Percentiles rank a stretch among this genome's conserved stretches.
Conservation (phyloP, 2,329 filamentous ascomycete genomes). For the Penicillium sp. region DNA sequence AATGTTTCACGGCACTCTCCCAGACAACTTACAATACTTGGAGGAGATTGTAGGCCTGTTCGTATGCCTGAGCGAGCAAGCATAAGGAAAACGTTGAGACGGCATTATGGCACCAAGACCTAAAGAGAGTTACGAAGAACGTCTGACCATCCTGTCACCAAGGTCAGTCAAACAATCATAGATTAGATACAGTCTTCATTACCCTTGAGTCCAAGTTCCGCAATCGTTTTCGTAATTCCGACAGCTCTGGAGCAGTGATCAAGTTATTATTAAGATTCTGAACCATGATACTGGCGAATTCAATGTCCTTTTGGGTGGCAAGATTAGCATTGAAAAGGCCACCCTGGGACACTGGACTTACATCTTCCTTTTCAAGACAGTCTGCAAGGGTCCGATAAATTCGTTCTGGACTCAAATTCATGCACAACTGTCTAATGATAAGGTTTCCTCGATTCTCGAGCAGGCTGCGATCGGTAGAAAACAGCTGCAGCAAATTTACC, state of each 20-base stretch:
- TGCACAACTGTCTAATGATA: slow-evolving; percentile 92
- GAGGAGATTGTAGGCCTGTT: slow-evolving; percentile 93
- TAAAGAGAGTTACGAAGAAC: slow-evolving; percentile 92
- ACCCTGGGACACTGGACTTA: slow-evolving; percentile 25
- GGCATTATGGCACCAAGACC: slow-evolving; percentile 98
- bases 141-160: slow-evolving; percentile 78
- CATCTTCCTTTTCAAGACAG: slow-evolving; percentile 93
- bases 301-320: slow-evolving; percentile 68
- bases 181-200: slow-evolving; percentile 20
- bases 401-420: slow-evolving; percentile 88
- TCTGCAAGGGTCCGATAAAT: slow-evolving; percentile 96
- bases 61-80: slow-evolving; percentile 93
- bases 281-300: slow-evolving; percentile 99
- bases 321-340: background rate
- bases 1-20: background rate
- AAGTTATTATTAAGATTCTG: slow-evolving; percentile 99
- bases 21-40: slow-evolving; percentile 78
- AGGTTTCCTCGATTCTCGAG: slow-evolving; percentile 92
- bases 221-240: slow-evolving; percentile 86
- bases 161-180: slow-evolving; percentile 24
- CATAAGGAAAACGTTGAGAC: slow-evolving; percentile 97
- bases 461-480: slow-evolving; percentile 89
- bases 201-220: slow-evolving; percentile 88
- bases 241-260: slow-evolving; percentile 92
- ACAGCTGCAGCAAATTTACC: slow-evolving; percentile 93